Percentiles rank a stretch among this genome's conserved stretches.
phyloP scores from a whole-genome alignment of 1,284 basidiomycete species.

The Leucocoprinus gongylophorus region DNA sequence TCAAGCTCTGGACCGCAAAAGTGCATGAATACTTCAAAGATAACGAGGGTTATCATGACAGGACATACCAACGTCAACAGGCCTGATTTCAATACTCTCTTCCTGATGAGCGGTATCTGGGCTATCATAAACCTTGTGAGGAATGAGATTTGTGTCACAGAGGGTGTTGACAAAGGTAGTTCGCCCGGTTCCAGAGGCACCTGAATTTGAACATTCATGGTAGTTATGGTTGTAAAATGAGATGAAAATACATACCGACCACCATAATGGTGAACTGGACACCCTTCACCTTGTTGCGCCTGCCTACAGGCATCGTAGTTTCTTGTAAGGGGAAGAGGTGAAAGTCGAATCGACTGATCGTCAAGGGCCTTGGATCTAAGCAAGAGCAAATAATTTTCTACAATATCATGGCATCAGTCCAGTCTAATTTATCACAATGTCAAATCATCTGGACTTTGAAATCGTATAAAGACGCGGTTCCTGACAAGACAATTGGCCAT shows the following conservation, averaged over 20 bases:
- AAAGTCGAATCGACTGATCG: background rate
- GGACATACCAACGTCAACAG: conserved; percentile 78
- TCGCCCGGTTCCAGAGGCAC: conserved; percentile 88
- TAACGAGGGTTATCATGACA: background rate
- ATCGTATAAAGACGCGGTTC: too few relatives aligned
- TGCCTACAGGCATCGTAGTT: conserved; percentile 36
- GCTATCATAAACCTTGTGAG: conserved; percentile 72
- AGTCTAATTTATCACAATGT: too few relatives aligned
- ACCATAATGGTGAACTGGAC: conserved; percentile 93
- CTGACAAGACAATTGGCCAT: too few relatives aligned
- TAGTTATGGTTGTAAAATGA: background rate
- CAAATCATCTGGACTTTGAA: too few relatives aligned
- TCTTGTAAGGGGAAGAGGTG: conserved; percentile 9
- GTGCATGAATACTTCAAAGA: background rate
- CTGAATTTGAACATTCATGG: conserved; percentile 32
- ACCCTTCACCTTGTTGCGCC: conserved; percentile 90
- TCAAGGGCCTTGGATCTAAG: background rate
- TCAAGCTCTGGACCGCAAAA: conserved; percentile 70
- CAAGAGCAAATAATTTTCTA: background rate
- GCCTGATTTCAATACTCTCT: conserved; percentile 86
- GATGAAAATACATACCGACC: conserved; percentile 55
- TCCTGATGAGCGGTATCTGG: conserved; percentile 83
- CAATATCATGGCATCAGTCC: too few relatives aligned
- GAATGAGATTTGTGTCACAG: conserved; percentile 79
- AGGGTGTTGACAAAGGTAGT: conserved; percentile 97